Base-by-base conservation (phyloP, 1,284 basidiomycete genomes). In the Athelia psychrophila region DNA sequence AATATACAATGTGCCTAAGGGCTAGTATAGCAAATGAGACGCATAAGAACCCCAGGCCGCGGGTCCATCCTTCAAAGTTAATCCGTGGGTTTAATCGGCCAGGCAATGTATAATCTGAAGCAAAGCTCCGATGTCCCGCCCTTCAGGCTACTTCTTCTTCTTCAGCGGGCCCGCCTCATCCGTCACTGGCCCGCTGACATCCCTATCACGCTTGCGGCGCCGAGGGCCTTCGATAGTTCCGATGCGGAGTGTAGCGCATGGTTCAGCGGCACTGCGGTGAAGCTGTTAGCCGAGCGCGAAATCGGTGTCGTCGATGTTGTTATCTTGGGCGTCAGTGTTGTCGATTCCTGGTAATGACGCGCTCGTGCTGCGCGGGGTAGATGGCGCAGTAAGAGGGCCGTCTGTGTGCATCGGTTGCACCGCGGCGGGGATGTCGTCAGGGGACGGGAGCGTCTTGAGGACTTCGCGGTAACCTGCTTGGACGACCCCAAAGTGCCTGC, bases 391-490 rank as follows among this genome's bases (percentile, higher is more conserved):
- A 16, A 65, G 59, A 3, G 75, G 74, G 0, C 60, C 65, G 0
- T 68, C 65, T 18, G 60, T 52, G 23, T 56, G 49, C 18, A 46
- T 42, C 32, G 46, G 36, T 44, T 42, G 33, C 20, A 30, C 19
- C 51, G 49, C 20, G 16, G n/a, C 10, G 50, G 5, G 46, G 44
- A 38, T 16, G 36, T 47, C 35, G 48, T 53, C 27, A 35, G 48
- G 23, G 54, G 45, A 45, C 44, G 38, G 48, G 24, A 20, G 23
- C 32, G 52, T 44, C 42, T 53, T 47, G 9, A 86, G 58, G 6
- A 88, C 71, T 1, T 71, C 70, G 16, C 84, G 76, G 60, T 86
- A 91, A 2, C 83, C 88, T 0, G 76, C 76, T 60, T 90, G 88
- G 2, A 91, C 75, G 9, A 86, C 65, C 2, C 79, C 80, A 44